These are phyloP conservation scores for Corymbia citriodora DNA, from an alignment of 441 rosid species.

Conservation along the genomic window DNA sequence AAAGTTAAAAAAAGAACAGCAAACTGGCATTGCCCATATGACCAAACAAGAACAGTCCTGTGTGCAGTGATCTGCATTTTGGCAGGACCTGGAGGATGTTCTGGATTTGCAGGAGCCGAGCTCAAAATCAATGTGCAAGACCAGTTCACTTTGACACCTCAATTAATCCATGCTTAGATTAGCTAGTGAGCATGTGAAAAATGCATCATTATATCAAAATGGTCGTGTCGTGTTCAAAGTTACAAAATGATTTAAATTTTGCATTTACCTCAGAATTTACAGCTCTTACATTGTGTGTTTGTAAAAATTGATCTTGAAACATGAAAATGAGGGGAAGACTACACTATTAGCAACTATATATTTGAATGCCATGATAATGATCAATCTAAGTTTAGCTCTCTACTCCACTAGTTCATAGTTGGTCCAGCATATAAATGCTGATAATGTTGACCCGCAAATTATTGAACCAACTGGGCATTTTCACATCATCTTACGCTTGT, in stretches of 20 bases:
- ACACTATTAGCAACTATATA: background rate
- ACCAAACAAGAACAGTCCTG: background rate
- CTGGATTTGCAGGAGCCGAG: background rate
- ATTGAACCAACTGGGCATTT: background rate
- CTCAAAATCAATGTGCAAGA: background rate
- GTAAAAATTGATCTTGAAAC: background rate
- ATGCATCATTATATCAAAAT: rapidly evolving
- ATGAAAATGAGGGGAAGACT: background rate
- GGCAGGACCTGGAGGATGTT: background rate
- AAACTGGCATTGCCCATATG: background rate
- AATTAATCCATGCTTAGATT: background rate
- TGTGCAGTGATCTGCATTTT: background rate
- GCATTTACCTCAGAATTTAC: background rate
- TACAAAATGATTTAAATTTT: background rate
- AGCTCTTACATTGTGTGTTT: background rate
- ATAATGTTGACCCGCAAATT: background rate
- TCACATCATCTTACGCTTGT: background rate
- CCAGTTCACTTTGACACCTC: background rate
- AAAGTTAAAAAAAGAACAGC: background rate
- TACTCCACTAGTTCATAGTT: background rate
- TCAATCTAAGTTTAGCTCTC: background rate
- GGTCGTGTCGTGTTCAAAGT: background rate
- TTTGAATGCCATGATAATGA: background rate
- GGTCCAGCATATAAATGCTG: background rate
- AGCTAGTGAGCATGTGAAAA: background rate